Evolutionary conservation across 306 rosid genomes (phyloP).

Genomic region (Neltuma alba): DNA sequence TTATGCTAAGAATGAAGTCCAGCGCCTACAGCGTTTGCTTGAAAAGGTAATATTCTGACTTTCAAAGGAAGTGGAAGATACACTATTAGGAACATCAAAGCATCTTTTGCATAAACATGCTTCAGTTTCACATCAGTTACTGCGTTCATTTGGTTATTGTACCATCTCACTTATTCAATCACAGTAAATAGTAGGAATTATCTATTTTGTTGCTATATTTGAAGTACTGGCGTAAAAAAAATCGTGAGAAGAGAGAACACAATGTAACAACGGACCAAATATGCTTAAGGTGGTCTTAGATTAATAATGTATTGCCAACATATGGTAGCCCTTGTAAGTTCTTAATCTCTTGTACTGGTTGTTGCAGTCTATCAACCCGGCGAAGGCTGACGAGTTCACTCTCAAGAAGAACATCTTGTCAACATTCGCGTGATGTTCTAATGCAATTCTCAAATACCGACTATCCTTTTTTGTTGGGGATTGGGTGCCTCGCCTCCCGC

Average conservation of each 20-base stretch:
- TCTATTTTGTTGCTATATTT: background rate
- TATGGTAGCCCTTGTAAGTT: background rate
- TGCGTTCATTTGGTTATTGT: background rate
- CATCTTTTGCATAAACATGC: background rate
- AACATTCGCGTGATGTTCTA: constrained; percentile 45
- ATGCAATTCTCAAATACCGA: constrained; percentile 7
- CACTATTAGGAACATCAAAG: background rate
- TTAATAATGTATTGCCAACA: background rate
- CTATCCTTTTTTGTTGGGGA: background rate
- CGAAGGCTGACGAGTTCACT: constrained; percentile 86
- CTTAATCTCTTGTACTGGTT: constrained; percentile 12
- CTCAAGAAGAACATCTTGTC: constrained; percentile 82
- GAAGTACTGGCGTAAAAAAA: background rate
- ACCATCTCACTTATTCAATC: background rate
- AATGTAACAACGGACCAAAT: background rate
- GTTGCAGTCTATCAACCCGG: constrained; percentile 81
- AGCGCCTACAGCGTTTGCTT: constrained; percentile 83
- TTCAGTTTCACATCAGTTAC: background rate
- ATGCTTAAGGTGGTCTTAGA: background rate
- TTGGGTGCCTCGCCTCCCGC: constrained; percentile 2
- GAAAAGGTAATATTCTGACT: constrained; percentile 62
- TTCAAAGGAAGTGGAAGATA: background rate
- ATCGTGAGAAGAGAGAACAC: background rate
- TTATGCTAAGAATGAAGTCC: constrained; percentile 86
- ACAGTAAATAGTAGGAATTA: background rate